These are phyloP conservation scores for Coemansia biformis DNA, from an alignment of 192 early-diverging fungal genomes.

Conservation along the genomic window DNA sequence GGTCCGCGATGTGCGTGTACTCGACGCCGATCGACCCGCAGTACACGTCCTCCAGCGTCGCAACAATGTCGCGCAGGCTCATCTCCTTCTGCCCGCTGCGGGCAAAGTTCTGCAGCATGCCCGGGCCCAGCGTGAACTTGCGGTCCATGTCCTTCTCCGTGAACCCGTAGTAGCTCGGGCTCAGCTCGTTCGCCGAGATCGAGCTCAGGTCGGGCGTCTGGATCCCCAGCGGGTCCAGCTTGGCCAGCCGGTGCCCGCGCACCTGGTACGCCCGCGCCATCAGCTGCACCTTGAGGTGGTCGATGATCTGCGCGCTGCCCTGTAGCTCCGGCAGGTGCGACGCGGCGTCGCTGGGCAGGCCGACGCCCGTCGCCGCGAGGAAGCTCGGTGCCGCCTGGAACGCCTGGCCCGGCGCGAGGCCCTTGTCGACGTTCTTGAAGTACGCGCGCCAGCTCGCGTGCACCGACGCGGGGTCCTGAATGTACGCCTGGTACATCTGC, in stretches of 20 bases:
- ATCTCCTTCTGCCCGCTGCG: conserved; percentile 62
- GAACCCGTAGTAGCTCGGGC: conserved; percentile 88
- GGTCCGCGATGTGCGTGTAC: conserved; percentile 98
- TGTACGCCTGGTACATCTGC: conserved; percentile 94
- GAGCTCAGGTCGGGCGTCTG: conserved; percentile 53
- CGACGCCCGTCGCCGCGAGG: conserved; percentile 61
- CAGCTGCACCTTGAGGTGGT: conserved; percentile 98
- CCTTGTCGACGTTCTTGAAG: conserved; percentile 75
- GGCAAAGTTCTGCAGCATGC: conserved; percentile 86
- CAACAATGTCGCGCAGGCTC: conserved; percentile 88
- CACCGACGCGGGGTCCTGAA: conserved; percentile 81
- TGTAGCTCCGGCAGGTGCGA: conserved; percentile 40
- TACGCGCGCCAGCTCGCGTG: conserved; percentile 97
- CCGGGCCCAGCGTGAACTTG: conserved; percentile 87
- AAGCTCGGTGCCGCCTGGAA: conserved; percentile 80
- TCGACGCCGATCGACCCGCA: conserved; percentile 94
- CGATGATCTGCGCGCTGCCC: conserved; percentile 75
- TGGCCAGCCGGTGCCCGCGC: conserved; percentile 92
- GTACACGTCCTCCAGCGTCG: conserved; percentile 77
- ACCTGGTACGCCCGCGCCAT: conserved; percentile 93
- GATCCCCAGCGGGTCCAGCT: conserved; percentile 92
- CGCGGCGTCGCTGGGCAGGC: conserved; percentile 53
- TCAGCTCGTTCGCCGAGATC: conserved; percentile 73
- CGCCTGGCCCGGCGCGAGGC: conserved; percentile 60
- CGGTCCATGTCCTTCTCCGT: conserved; percentile 87